Conservation (phyloP, 192 early-diverging fungal genomes). For the Rhizophagus clarus region DNA sequence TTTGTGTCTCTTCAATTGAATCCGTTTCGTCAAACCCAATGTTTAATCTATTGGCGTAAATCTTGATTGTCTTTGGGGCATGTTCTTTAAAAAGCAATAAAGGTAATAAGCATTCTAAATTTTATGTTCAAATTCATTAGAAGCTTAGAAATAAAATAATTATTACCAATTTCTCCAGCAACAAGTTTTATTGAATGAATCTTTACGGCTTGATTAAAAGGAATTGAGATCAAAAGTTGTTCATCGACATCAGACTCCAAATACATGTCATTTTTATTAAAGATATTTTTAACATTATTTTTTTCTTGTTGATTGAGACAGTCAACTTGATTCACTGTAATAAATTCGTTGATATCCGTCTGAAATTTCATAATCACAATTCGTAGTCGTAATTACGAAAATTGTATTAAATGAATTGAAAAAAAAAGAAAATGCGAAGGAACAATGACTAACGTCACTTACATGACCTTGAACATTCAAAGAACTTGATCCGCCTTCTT, state of each 20-base stretch:
- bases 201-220: conserved; percentile 87
- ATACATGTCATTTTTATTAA: conserved; percentile 67
- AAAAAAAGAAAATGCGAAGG: neutral
- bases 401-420: neutral
- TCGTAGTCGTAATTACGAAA: neutral
- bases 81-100: conserved; percentile 45
- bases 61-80: conserved; percentile 85
- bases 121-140: neutral
- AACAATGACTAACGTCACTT: conserved; percentile 7
- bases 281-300: conserved; percentile 74
- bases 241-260: conserved; percentile 96
- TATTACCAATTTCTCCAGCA: conserved; percentile 44
- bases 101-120: neutral
- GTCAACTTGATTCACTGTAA: conserved; percentile 73
- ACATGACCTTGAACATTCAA: conserved; percentile 51
- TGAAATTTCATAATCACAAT: conserved; percentile 31
- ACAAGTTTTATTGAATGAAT: conserved; percentile 69
- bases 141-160: neutral
- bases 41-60: conserved; percentile 81
- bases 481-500: conserved; percentile 39
- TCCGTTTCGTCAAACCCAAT: conserved; percentile 91
- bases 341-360: conserved; percentile 62
- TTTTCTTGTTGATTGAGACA: conserved; percentile 86
- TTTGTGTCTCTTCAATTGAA: conserved; percentile 72
- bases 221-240: conserved; percentile 85